Percentiles rank a stretch among this genome's conserved stretches.
phyloP scores from a whole-genome alignment of 768 basidiomycete genomes.

The Kwoniella sp. region DNA sequence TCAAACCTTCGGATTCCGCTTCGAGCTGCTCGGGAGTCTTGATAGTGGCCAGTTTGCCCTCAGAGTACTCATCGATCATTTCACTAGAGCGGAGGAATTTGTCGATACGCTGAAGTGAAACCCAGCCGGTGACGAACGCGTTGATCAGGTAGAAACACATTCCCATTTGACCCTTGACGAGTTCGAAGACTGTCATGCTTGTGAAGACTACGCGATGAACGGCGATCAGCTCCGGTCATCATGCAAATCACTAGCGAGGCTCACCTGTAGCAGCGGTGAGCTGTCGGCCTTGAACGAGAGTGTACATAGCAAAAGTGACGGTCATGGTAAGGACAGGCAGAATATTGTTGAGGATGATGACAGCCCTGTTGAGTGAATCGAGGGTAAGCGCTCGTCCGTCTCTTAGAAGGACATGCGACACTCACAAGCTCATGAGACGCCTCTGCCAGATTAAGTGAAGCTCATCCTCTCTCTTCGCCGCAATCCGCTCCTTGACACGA shows the following conservation, averaged over 20 bases:
- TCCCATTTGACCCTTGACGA: slow-evolving; percentile 61
- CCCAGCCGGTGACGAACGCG: slow-evolving; percentile 60
- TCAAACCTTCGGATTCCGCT: slow-evolving; percentile 44
- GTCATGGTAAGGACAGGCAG: slow-evolving; percentile 71
- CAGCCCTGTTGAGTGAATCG: slow-evolving; percentile 18
- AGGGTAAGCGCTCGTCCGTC: not conserved
- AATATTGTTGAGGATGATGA: slow-evolving; percentile 59
- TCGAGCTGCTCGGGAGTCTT: slow-evolving; percentile 37
- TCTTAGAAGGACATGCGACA: slow-evolving; percentile 12
- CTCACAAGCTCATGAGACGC: slow-evolving; percentile 63
- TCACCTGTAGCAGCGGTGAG: slow-evolving; percentile 56
- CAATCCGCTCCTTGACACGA: slow-evolving; percentile 62
- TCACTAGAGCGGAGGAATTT: slow-evolving; percentile 59
- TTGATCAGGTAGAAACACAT: slow-evolving; percentile 48
- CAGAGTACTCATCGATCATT: slow-evolving; percentile 50
- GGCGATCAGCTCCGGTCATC: slow-evolving; percentile 1
- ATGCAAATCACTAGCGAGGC: not conserved
- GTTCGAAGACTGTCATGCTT: slow-evolving; percentile 67
- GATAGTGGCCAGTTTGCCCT: slow-evolving; percentile 21
- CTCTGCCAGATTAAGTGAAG: slow-evolving; percentile 63
- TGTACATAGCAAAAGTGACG: slow-evolving; percentile 66
- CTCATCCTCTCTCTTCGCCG: slow-evolving; percentile 67
- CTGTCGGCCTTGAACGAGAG: slow-evolving; percentile 57
- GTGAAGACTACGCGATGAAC: slow-evolving; percentile 60
- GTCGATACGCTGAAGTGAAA: slow-evolving; percentile 67